Percentiles rank a stretch among this genome's conserved stretches.
phyloP scores from a whole-genome alignment of 805 yeast genomes.

The Tetrapisispora nanseiensis region DNA sequence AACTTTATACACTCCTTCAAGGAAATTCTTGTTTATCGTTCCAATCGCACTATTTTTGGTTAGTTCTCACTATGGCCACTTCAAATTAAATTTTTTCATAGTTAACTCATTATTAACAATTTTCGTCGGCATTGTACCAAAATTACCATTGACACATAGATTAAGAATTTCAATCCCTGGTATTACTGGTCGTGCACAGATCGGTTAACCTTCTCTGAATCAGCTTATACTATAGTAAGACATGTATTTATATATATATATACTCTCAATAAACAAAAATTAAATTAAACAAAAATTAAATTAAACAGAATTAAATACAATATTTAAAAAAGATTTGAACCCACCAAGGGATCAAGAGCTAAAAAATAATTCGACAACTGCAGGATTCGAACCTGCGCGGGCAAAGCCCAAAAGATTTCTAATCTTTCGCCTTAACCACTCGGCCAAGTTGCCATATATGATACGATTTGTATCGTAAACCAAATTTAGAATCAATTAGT shows the following conservation, averaged over 20 bases:
- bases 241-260: too few relatives aligned
- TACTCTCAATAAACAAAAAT: too few relatives aligned
- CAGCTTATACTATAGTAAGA: too few relatives aligned
- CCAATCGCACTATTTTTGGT: slow-evolving; percentile 80
- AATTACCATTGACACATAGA: slow-evolving; percentile 74
- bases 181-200: slow-evolving; percentile 33
- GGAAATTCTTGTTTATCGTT: slow-evolving; percentile 85
- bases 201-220: too few relatives aligned
- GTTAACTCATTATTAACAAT: slow-evolving; percentile 68
- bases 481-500: too few relatives aligned
- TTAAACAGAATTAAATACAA: too few relatives aligned
- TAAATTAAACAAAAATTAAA: too few relatives aligned
- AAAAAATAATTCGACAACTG: slow-evolving; percentile 44
- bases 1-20: slow-evolving; percentile 93
- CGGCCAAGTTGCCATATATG: slow-evolving; percentile 44
- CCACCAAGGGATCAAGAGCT: too few relatives aligned
- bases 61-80: slow-evolving; percentile 83
- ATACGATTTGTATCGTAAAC: too few relatives aligned
- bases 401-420: slow-evolving; percentile 44
- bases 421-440: slow-evolving; percentile 56
- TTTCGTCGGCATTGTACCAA: slow-evolving; percentile 81
- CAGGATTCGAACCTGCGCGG: slow-evolving; percentile 59
- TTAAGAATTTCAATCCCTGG: slow-evolving; percentile 55
- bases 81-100: slow-evolving; percentile 68
- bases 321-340: too few relatives aligned